Evolutionary conservation across 192 early-diverging fungal genomes (phyloP).

Genomic region (Backusella australiensis): DNA sequence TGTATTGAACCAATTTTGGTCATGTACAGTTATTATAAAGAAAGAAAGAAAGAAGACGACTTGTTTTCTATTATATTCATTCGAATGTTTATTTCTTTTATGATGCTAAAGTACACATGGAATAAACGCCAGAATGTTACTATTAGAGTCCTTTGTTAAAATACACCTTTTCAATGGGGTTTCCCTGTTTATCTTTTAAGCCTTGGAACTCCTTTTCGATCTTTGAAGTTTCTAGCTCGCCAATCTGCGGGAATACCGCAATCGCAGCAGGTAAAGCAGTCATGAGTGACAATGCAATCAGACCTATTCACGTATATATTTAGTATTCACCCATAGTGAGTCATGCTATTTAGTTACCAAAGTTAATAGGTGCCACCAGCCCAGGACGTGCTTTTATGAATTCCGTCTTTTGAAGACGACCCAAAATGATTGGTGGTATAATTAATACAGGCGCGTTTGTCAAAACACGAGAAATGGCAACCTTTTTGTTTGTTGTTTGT

Average conservation of each 20-base stretch:
- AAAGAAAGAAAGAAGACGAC: no score
- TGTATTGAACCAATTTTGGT: no score
- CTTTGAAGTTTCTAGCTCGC: constrained; percentile 50
- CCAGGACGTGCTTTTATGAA: constrained; percentile 56
- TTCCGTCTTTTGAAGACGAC: constrained; percentile 58
- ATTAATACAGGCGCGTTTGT: constrained; percentile 73
- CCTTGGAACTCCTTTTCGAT: constrained; percentile 66
- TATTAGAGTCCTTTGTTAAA: constrained; percentile 79
- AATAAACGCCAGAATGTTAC: background rate
- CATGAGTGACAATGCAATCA: constrained; percentile 68
- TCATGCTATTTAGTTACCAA: constrained; percentile 39
- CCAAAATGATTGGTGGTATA: constrained; percentile 68
- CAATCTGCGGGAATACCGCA: constrained; percentile 76
- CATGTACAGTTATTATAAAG: no score
- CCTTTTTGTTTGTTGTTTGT: constrained; percentile 22
- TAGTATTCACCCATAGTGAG: background rate
- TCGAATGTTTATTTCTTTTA: no score
- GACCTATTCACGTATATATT: constrained; percentile 25
- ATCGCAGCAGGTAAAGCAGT: constrained; percentile 76
- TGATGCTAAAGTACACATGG: background rate
- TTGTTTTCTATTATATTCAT: no score
- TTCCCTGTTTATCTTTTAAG: constrained; percentile 58
- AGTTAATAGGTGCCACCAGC: constrained; percentile 57
- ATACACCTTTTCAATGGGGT: constrained; percentile 56
- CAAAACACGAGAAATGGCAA: constrained; percentile 75